Conservation (phyloP, 2,329 filamentous ascomycete genomes). For the Fusarium sublunatum region DNA sequence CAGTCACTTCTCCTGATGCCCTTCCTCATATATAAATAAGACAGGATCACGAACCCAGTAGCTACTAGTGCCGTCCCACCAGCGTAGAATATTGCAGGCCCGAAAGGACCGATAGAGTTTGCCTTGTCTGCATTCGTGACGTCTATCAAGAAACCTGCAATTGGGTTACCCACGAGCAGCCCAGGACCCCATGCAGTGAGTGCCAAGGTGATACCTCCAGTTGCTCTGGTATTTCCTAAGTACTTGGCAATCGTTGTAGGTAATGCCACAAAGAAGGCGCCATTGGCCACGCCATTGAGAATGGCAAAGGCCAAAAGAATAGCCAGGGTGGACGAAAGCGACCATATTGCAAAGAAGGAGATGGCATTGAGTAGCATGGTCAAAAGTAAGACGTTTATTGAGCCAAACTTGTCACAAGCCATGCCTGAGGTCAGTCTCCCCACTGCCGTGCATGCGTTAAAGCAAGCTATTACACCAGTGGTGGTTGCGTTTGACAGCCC, state of each 20-base stretch:
- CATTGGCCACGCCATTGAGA: slow-evolving; percentile 11
- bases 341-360: slow-evolving; percentile 7
- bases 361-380: slow-evolving; percentile 4
- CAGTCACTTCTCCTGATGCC: too few species aligned
- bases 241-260: slow-evolving; percentile 16
- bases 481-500: slow-evolving; percentile 1
- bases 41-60: too few species aligned
- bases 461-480: neutral
- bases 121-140: neutral
- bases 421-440: neutral
- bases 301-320: slow-evolving; percentile 2
- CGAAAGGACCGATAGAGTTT: slow-evolving; percentile 3
- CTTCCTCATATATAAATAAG: too few species aligned
- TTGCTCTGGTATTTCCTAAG: slow-evolving; percentile 4
- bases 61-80: too few species aligned
- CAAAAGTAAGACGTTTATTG: neutral
- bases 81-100: slow-evolving; percentile 15
- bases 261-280: slow-evolving; percentile 13
- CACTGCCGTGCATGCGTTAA: neutral
- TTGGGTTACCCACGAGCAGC: neutral
- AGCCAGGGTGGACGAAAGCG: neutral
- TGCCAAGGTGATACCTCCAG: slow-evolving; percentile 4
- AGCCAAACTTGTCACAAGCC: slow-evolving; percentile 11
- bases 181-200: slow-evolving; percentile 10
- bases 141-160: slow-evolving; percentile 5